A percentile compares a stretch with the other conserved stretches of the same genome.
These are phyloP conservation scores for Nitzschia palea DNA, from an alignment of 108 stramenopile genomes.

Conservation along the genomic window DNA sequence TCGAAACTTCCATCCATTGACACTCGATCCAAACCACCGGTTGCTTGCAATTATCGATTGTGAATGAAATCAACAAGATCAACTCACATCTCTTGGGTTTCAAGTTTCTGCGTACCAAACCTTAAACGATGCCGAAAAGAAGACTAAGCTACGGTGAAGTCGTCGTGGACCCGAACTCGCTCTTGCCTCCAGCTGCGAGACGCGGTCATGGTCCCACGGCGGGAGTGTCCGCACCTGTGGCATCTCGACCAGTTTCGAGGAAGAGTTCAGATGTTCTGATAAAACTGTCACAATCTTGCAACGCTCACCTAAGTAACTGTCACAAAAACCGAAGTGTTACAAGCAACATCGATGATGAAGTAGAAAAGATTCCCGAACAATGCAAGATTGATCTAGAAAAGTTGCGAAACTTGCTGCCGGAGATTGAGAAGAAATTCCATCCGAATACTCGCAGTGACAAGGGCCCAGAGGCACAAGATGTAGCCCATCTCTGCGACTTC, in stretches of 20 bases:
- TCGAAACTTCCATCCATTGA: too few relatives aligned
- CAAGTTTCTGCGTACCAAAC: not conserved
- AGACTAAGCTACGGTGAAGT: constrained; percentile 2
- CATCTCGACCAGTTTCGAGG: too few relatives aligned
- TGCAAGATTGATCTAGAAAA: constrained; percentile 8
- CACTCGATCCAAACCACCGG: too few relatives aligned
- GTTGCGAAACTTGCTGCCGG: constrained; percentile 14
- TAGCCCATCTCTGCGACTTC: constrained; percentile 63
- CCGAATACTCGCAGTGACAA: not conserved
- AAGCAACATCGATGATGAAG: not conserved
- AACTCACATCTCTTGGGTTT: too few relatives aligned
- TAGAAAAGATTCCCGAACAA: not conserved
- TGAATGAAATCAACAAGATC: too few relatives aligned
- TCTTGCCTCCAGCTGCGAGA: not conserved
- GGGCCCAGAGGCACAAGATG: constrained; percentile 34
- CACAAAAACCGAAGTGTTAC: not conserved
- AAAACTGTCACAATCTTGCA: constrained; percentile 19
- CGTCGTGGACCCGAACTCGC: not conserved
- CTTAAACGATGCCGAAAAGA: not conserved
- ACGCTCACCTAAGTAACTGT: not conserved
- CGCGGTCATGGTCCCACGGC: not conserved
- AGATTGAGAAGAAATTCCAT: constrained; percentile 15
- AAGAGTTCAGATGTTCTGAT: constrained; percentile 14
- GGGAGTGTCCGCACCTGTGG: not conserved
- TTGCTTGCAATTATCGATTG: too few relatives aligned